phyloP scores from a whole-genome alignment of 306 rosid genomes.

The Quillaja saponaria region DNA sequence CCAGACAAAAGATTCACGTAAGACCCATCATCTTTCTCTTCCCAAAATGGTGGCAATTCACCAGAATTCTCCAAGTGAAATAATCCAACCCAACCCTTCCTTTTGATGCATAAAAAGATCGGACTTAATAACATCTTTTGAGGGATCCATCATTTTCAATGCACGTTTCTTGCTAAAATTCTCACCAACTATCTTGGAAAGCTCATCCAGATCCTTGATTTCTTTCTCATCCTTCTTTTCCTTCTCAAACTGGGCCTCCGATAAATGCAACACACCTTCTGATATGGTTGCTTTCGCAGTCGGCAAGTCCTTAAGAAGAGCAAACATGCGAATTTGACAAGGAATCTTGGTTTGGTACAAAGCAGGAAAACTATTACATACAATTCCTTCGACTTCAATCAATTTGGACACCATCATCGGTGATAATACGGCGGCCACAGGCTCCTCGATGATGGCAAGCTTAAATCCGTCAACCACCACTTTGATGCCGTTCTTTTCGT shows the following conservation, averaged over 20 bases:
- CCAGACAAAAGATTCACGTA: slow-evolving; percentile 64
- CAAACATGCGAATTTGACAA: slow-evolving; percentile 69
- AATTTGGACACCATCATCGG: slow-evolving; percentile 55
- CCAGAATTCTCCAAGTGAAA: slow-evolving; percentile 50
- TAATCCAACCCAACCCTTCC: slow-evolving; percentile 73
- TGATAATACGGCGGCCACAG: slow-evolving; percentile 51
- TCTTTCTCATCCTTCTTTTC: slow-evolving; percentile 40
- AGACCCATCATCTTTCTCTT: slow-evolving; percentile 42
- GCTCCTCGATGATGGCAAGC: slow-evolving; percentile 63
- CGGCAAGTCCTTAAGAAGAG: slow-evolving; percentile 28
- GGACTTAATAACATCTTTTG: slow-evolving; percentile 39
- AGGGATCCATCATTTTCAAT: slow-evolving; percentile 47
- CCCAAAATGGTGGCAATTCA: slow-evolving; percentile 82
- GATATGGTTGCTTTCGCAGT: slow-evolving; percentile 27
- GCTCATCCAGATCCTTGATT: slow-evolving; percentile 40
- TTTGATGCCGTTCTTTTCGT: slow-evolving; percentile 66
- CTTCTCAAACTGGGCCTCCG: slow-evolving; percentile 58
- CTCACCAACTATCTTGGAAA: slow-evolving; percentile 41
- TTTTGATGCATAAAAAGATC: slow-evolving; percentile 70
- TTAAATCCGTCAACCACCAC: slow-evolving; percentile 56
- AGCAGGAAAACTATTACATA: slow-evolving; percentile 41
- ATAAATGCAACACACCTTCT: slow-evolving; percentile 41
- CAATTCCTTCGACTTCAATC: slow-evolving; percentile 59
- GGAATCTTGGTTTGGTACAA: slow-evolving; percentile 39
- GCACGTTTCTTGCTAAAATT: slow-evolving; percentile 31